Evolutionary conservation across 1,284 basidiomycete genomes (phyloP).

Genomic region (Sanghuangporus weigelae): DNA sequence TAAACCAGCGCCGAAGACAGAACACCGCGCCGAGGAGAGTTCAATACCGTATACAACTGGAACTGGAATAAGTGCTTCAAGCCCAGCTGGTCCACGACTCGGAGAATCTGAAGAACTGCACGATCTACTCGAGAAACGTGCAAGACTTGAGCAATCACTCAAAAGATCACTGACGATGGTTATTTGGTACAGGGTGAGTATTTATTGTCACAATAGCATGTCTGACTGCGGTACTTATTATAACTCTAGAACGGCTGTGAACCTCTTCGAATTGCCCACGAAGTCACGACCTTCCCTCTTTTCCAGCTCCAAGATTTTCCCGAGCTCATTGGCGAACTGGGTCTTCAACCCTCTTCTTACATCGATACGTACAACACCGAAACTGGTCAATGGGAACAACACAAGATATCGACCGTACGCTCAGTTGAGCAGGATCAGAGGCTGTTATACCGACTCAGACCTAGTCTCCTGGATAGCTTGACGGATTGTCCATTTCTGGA

Average conservation of each 20-base stretch:
- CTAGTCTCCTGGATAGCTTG: slow-evolving; percentile 50
- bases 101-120: slow-evolving; percentile 8
- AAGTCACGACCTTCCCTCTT: slow-evolving; percentile 56
- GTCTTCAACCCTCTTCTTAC: slow-evolving; percentile 43
- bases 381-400: slow-evolving; percentile 54
- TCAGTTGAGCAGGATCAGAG: slow-evolving; percentile 40
- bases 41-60: background rate
- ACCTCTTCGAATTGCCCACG: slow-evolving; percentile 55
- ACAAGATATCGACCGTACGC: slow-evolving; percentile 39
- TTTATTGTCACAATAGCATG: background rate
- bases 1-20: slow-evolving; percentile 7
- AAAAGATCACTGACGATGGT: slow-evolving; percentile 51
- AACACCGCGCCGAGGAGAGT: background rate
- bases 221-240: slow-evolving; percentile 15
- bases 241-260: slow-evolving; percentile 44
- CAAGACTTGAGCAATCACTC: slow-evolving; percentile 13
- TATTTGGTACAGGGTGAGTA: slow-evolving; percentile 59
- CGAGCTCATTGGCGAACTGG: slow-evolving; percentile 47
- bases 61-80: background rate
- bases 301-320: slow-evolving; percentile 52
- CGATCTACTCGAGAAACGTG: slow-evolving; percentile 12
- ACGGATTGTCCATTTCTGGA: slow-evolving; percentile 49
- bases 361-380: slow-evolving; percentile 53
- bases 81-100: background rate
- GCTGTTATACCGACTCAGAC: slow-evolving; percentile 53